phyloP scores from a whole-genome alignment of 495 filamentous ascomycete species.

The Neurospora cerealis region DNA sequence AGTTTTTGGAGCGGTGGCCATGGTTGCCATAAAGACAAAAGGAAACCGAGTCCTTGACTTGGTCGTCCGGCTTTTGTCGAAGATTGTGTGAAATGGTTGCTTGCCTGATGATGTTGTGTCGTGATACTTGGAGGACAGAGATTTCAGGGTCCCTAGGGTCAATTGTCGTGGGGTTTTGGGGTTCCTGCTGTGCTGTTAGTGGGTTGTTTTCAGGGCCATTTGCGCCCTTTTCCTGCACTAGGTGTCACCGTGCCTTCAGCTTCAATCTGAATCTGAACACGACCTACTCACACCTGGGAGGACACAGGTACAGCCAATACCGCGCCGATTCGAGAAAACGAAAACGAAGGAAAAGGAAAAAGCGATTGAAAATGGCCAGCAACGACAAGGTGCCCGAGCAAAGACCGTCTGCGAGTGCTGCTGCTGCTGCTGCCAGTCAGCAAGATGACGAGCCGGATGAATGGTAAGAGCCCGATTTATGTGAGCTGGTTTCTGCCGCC shows the following conservation, averaged over 20 bases:
- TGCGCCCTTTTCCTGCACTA: background rate
- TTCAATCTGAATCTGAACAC: background rate
- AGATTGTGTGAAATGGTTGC: background rate
- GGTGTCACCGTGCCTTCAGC: background rate
- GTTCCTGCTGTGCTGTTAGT: background rate
- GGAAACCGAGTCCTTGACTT: background rate
- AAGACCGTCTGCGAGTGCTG: background rate
- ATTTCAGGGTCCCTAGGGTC: background rate
- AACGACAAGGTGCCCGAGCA: background rate
- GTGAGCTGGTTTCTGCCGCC: conserved; percentile 1
- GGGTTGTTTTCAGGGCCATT: background rate
- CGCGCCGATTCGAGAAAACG: background rate
- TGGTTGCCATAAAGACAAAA: background rate
- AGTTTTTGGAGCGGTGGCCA: background rate
- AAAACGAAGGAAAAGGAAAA: background rate
- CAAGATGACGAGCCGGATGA: conserved; percentile 90
- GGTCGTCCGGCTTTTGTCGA: background rate
- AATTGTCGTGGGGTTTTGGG: background rate
- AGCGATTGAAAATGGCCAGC: background rate
- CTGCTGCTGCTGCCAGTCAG: conserved; percentile 11
- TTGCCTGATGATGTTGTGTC: background rate
- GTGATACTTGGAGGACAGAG: background rate
- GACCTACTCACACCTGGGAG: background rate
- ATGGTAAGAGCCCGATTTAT: conserved; percentile 49
- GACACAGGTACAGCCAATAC: background rate